Evolutionary conservation across 306 rosid species (phyloP), one percentile per base, ranked within the genome.

Genomic region (Quercus wislizeni): DNA sequence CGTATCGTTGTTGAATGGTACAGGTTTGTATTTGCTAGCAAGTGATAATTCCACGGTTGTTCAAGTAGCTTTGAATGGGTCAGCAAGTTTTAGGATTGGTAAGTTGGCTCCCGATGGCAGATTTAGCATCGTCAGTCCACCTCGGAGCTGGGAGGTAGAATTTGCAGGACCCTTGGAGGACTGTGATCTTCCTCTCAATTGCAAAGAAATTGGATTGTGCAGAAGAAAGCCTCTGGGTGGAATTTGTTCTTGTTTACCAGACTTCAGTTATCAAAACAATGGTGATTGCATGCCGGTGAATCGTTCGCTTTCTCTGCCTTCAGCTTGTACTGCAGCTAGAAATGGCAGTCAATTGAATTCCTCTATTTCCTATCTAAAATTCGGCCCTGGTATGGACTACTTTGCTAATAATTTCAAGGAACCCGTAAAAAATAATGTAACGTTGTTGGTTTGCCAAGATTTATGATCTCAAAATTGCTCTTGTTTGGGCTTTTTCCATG

Each of bases 171-270:
- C 97, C 35, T 59, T 17, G 43, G 86, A 87, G 70, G 69, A 69
- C 79, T 94, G 98, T 79, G 83, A 71, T 63, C 83, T 84, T 77
- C 98, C 98, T 15, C 84, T 81, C 18, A 69, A 79, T 78, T 94
- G 98, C 83, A 94, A 92, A 25, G 83, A 80, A 74, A 11, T 83
- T 65, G 97, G 97, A 56, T 62, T 92, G 73, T 94, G 98, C 78
- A 76, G 80, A 35, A 58, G 55, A 69, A 55, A 62, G 70, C 5
- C 90, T 79, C 35, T 76, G 5, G 83, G 86, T 17, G 73, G 83
- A 56, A 58, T 76, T 64, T 94, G 98, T 77, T 89, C 97, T 58
- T 94, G 97, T 81, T 93, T 97, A 13, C 46, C 82, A 65, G 80
- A 62, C 54, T 94, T 94, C 79, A 86, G 71, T 56, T 68, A 33